Evolutionary conservation across 371 early-diverging fungal species (phyloP), one percentile per base, ranked within the genome.

Genomic region (Mucor mucedo): DNA sequence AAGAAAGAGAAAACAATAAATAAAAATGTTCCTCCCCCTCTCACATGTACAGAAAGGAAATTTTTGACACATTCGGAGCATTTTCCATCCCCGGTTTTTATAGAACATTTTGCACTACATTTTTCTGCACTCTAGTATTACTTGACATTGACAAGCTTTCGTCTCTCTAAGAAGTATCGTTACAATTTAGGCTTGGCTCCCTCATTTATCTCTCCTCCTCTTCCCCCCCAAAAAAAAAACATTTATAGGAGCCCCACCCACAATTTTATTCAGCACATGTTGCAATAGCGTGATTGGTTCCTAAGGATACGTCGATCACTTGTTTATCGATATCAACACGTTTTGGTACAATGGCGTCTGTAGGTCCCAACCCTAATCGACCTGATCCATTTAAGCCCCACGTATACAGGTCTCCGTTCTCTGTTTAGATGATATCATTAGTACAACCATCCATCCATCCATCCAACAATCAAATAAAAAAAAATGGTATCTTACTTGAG

Each of bases 381-480:
- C 84, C 83, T 40, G 66, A 60, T 10, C 89, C 85, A 60, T 83
- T 82, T 6, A 86, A 65, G 6, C 89, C 87, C 87, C 87, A 88
- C 2, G 80, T 81, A 66, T 74, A 88, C 2, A 87, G 68, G 27
- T 80, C 74, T 9, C 86, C 89, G 9, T 71, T 66, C 44, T 30
- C 49, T 38, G 55, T 40, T 5, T 3, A 54, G 28, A 55, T 5
- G 13, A 16, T 16, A n/a, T 16, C 14, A 16, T 42, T 16, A 44
- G 13, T 30, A 27, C n/a, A 41, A 21, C 32, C 27, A 13, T 47
- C 9, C 53, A 16, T 28, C 21, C 48, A 30, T n/a, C 7, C 3
- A n/a, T 10, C 11, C 29, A 16, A 8, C 7, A 1, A 8, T n/a
- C n/a, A 33, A 29, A 38, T 1, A 28, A 38, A 5, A 54, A 6